A percentile compares a stretch with the other conserved stretches of the same genome.
Conservation (phyloP, 208 protist species). For the Wallacemonas collosoma region DNA sequence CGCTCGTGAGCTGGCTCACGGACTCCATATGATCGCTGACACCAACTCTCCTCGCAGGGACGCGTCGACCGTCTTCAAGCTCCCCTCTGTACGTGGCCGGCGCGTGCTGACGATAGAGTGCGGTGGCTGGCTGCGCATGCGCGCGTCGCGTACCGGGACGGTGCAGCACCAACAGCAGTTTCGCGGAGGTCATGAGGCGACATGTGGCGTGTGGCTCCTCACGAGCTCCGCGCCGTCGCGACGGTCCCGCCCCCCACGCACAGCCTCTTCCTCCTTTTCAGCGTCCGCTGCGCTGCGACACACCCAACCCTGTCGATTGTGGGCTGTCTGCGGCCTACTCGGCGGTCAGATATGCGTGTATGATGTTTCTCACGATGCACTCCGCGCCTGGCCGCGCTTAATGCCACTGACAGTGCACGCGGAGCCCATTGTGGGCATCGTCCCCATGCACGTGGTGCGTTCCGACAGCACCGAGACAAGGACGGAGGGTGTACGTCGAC, state of each 20-base stretch:
- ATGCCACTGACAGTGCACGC: slow-evolving; percentile 28
- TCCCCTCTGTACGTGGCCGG: background rate
- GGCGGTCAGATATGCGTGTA: slow-evolving; percentile 36
- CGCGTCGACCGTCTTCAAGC: background rate
- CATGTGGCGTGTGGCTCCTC: slow-evolving; percentile 29
- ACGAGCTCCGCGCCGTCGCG: background rate
- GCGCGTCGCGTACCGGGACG: slow-evolving; percentile 32
- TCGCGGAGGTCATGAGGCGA: slow-evolving; percentile 30
- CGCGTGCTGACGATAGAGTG: slow-evolving; percentile 44
- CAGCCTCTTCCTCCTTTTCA: background rate
- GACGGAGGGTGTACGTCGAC: too few relatives aligned
- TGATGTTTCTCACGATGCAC: slow-evolving; percentile 26
- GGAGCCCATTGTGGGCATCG: slow-evolving; percentile 23
- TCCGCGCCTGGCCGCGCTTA: slow-evolving; percentile 25
- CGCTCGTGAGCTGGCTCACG: background rate
- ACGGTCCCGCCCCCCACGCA: slow-evolving; percentile 5
- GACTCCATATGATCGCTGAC: background rate
- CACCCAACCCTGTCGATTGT: slow-evolving; percentile 1
- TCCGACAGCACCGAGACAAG: background rate
- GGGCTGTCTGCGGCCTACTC: slow-evolving; percentile 31
- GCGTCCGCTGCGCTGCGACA: too few relatives aligned
- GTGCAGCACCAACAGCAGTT: slow-evolving; percentile 51
- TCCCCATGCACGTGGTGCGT: slow-evolving; percentile 23
- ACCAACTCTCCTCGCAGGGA: too few relatives aligned
- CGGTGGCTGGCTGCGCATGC: slow-evolving; percentile 56